A percentile compares a stretch with the other conserved stretches of the same genome.
These are phyloP conservation scores for Scenedesmus sp. DNA, from an alignment of 163 green algal species.

Conservation along the genomic window DNA sequence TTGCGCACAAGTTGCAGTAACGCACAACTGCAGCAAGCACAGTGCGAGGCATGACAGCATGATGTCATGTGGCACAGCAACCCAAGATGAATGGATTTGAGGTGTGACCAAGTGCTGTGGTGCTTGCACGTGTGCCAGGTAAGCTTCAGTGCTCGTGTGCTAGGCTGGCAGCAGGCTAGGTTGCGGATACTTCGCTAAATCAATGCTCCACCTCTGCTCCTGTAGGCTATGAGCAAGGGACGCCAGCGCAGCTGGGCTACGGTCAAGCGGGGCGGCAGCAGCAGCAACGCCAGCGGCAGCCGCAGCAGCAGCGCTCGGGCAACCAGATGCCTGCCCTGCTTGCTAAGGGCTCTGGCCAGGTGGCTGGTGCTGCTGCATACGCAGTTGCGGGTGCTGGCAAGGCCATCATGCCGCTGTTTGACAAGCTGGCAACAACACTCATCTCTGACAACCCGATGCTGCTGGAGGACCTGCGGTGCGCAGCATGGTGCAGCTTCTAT, in stretches of 20 bases:
- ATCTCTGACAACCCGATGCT: slow-evolving; percentile 62
- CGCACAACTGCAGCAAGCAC: background rate
- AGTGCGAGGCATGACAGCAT: background rate
- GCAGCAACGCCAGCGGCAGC: background rate
- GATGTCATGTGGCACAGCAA: too few relatives aligned
- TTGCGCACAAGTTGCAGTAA: background rate
- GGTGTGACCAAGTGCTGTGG: too few relatives aligned
- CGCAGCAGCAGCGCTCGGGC: slow-evolving; percentile 10
- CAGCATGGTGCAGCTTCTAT: background rate
- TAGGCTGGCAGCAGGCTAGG: too few relatives aligned
- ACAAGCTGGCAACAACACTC: slow-evolving; percentile 54
- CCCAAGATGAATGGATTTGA: too few relatives aligned
- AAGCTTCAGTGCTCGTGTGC: too few relatives aligned
- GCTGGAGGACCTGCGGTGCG: slow-evolving; percentile 56
- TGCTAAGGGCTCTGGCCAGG: slow-evolving; percentile 27
- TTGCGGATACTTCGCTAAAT: too few relatives aligned
- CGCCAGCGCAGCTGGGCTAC: background rate
- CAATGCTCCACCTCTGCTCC: background rate
- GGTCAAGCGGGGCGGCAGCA: slow-evolving; percentile 7
- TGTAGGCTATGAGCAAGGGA: slow-evolving; percentile 2
- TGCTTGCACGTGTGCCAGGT: too few relatives aligned
- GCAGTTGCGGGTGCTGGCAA: slow-evolving; percentile 55
- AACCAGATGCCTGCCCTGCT: slow-evolving; percentile 26
- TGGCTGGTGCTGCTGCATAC: slow-evolving; percentile 42
- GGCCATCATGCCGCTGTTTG: slow-evolving; percentile 59